phyloP scores from a whole-genome alignment of 1,139 yeast species.

The Scheffersomyces cryptocercus region DNA sequence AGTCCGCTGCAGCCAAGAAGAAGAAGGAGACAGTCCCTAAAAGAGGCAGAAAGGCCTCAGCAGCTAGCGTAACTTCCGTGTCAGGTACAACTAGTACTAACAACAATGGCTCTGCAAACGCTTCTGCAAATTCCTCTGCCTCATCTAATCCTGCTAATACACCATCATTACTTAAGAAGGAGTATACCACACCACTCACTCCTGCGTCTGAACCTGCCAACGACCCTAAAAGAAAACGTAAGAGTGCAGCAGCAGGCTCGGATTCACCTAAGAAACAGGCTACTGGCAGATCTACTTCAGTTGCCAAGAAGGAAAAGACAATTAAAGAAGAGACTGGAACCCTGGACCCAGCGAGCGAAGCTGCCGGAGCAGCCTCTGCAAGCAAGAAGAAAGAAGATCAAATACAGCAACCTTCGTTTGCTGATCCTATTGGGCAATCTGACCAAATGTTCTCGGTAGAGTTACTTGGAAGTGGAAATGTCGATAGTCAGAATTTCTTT shows the following conservation, averaged over 20 bases:
- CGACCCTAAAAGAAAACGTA: slow-evolving; percentile 30
- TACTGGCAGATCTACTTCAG: slow-evolving; percentile 15
- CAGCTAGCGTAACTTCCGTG: slow-evolving; percentile 10
- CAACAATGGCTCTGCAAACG: slow-evolving; percentile 11
- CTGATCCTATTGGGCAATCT: slow-evolving; percentile 25
- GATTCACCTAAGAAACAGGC: slow-evolving; percentile 40
- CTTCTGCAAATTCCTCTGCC: slow-evolving; percentile 16
- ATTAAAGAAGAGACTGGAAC: slow-evolving; percentile 8
- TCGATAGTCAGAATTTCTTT: slow-evolving; percentile 23
- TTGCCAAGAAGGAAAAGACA: slow-evolving; percentile 27
- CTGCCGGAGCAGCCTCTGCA: slow-evolving; percentile 24
- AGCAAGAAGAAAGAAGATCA: slow-evolving; percentile 18
- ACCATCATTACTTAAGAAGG: slow-evolving; percentile 33
- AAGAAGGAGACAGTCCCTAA: slow-evolving; percentile 32
- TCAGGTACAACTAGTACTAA: slow-evolving; percentile 7
- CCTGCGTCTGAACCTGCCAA: slow-evolving; percentile 42
- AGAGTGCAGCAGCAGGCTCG: slow-evolving; percentile 16
- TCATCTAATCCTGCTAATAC: slow-evolving; percentile 18
- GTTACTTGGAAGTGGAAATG: slow-evolving; percentile 25
- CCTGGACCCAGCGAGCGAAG: slow-evolving; percentile 5
- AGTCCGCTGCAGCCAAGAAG: slow-evolving; percentile 16
- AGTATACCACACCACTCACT: slow-evolving; percentile 43
- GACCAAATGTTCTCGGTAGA: slow-evolving; percentile 43
- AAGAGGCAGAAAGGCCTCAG: slow-evolving; percentile 38
- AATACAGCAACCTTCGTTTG: slow-evolving; percentile 28